Evolutionary conservation across 371 early-diverging fungal genomes (phyloP).

Genomic region (Catenaria anguillulae): DNA sequence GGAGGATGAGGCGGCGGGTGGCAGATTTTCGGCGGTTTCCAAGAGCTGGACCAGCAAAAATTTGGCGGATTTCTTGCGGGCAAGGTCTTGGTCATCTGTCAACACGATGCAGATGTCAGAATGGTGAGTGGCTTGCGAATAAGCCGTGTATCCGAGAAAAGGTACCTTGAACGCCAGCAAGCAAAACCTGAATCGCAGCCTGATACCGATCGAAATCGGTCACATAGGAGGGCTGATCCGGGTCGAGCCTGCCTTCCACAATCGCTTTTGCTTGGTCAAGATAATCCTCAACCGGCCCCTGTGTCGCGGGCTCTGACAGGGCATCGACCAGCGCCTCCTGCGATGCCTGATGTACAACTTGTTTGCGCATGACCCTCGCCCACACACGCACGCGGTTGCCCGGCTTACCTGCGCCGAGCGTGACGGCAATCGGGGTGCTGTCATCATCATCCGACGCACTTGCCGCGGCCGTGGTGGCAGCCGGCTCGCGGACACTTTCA

Average conservation of each 20-base stretch:
- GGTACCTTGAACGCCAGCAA: conserved; percentile 46
- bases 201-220: conserved; percentile 28
- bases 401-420: not conserved
- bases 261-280: not conserved
- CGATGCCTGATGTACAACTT: not conserved
- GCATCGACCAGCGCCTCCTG: not conserved
- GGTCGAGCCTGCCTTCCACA: not conserved
- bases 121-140: too few relatives aligned
- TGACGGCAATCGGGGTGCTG: too few relatives aligned
- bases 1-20: not conserved
- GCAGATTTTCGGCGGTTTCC: not conserved
- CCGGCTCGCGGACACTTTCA: too few relatives aligned
- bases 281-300: too few relatives aligned
- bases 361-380: conserved; percentile 1
- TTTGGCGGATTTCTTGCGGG: not conserved
- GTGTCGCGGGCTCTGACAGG: not conserved
- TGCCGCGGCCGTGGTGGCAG: too few relatives aligned
- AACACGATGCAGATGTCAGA: too few relatives aligned
- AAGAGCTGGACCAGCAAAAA: not conserved
- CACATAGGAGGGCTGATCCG: too few relatives aligned
- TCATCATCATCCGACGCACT: too few relatives aligned
- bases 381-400: not conserved
- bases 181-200: conserved; percentile 40
- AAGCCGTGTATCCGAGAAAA: too few relatives aligned
- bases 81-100: not conserved